Conservation (phyloP, 495 filamentous ascomycete genomes). For the Melanomma pulvis-pyrius region DNA sequence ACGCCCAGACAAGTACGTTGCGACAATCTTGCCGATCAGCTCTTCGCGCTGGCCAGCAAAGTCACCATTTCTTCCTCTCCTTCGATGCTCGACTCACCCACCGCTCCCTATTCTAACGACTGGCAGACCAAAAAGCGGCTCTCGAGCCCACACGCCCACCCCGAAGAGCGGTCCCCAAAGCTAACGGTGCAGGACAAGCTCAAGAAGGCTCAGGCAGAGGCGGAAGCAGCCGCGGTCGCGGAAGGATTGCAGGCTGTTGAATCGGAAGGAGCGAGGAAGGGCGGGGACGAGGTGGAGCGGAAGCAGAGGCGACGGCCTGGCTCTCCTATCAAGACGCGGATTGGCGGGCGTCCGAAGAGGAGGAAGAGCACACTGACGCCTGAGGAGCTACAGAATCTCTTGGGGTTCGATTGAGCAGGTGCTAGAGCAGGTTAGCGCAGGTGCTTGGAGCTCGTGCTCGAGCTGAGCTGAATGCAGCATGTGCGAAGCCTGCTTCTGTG, state of each 20-base stretch:
- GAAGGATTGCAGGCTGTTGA: constrained; percentile 24
- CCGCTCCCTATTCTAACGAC: constrained; percentile 31
- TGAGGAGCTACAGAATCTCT: constrained; percentile 45
- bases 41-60: constrained; percentile 21
- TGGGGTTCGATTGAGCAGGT: constrained; percentile 24
- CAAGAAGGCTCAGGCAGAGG: constrained; percentile 44
- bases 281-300: constrained; percentile 24
- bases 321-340: constrained; percentile 43
- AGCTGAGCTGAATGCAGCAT: constrained; percentile 8
- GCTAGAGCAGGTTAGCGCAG: too few species aligned
- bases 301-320: constrained; percentile 23
- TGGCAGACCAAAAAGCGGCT: constrained; percentile 37
- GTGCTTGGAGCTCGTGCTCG: background rate
- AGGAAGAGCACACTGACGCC: constrained; percentile 50
- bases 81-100: constrained; percentile 17
- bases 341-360: constrained; percentile 45
- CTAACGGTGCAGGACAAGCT: constrained; percentile 48
- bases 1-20: constrained; percentile 39
- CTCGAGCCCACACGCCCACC: constrained; percentile 38
- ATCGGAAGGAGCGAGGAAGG: constrained; percentile 5
- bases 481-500: constrained; percentile 19
- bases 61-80: constrained; percentile 32
- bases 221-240: constrained; percentile 43
- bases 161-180: constrained; percentile 40
- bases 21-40: constrained; percentile 21